phyloP scores from a whole-genome alignment of 345 rosid genomes.

The Leavenworthia alabamica region DNA sequence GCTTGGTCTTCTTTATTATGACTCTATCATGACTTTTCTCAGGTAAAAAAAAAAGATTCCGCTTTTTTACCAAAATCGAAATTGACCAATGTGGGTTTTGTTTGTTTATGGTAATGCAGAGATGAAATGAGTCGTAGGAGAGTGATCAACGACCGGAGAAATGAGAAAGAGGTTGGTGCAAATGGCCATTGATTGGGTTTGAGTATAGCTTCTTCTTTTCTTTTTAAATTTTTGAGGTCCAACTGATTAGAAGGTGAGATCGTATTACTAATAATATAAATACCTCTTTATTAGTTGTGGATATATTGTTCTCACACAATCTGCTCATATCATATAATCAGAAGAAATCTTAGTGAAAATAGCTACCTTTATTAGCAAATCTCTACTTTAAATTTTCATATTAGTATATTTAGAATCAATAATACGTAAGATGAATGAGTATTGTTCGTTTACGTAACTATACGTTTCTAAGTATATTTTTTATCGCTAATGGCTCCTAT shows the following conservation, averaged over 20 bases:
- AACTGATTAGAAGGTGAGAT: slow-evolving; percentile 10
- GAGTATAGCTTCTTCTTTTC: slow-evolving; percentile 20
- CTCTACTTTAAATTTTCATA: too few relatives aligned
- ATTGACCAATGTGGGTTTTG: neutral
- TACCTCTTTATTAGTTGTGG: slow-evolving; percentile 7
- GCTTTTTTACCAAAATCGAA: neutral
- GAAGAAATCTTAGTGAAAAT: too few relatives aligned
- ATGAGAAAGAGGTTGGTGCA: slow-evolving; percentile 28
- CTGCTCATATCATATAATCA: too few relatives aligned
- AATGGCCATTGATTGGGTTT: slow-evolving; percentile 28
- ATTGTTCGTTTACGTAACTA: too few relatives aligned
- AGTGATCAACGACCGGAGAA: slow-evolving; percentile 26
- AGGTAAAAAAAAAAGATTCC: slow-evolving; percentile 48
- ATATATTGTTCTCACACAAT: too few relatives aligned
- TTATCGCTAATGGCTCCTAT: too few relatives aligned
- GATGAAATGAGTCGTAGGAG: slow-evolving; percentile 33
- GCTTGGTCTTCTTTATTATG: slow-evolving; percentile 73
- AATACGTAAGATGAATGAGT: too few relatives aligned
- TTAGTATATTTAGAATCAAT: too few relatives aligned
- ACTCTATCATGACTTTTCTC: slow-evolving; percentile 57
- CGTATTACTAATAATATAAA: slow-evolving; percentile 10
- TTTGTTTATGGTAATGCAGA: slow-evolving; percentile 1
- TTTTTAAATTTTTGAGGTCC: neutral
- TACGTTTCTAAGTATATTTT: too few relatives aligned
- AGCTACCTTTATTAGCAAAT: too few relatives aligned